Evolutionary conservation across 345 rosid genomes (phyloP), one percentile per base, ranked within the genome.

Genomic region (Ceriops tagal): DNA sequence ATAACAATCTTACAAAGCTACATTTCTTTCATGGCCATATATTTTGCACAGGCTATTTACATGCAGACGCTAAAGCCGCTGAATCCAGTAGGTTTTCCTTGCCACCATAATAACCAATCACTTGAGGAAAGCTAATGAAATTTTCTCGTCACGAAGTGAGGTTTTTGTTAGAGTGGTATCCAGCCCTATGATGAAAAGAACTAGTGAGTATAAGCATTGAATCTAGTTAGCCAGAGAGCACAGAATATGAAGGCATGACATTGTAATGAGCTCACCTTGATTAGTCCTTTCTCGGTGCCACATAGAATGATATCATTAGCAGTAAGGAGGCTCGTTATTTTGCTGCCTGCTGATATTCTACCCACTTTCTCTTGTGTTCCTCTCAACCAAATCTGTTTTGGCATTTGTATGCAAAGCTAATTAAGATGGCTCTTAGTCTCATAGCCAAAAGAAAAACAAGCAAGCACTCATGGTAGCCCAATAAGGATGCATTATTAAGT

Each of bases 261-360:
- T 18, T 35, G 31, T 11, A 49, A 55, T 28, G 52, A 49, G 65
- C 75, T 53, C 43, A 93, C 97, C 97, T 91, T 93, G 63, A 93
- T 89, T 5, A 85, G 68, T 65, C 98, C 97, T 0, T 88, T 82
- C 71, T 93, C 96, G 8, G 97, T 93, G 24, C 98, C 98, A 28
- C 98, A 91, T 6, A 91, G 39, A 30, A 93, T 83, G 3, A 76
- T 60, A 65, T 91, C 97, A 53, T 91, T 93, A 35, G 89, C 97
- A 35, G 88, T 85, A 35, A 91, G 85, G 32, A 93, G 85, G 80
- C 96, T 91, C 51, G 96, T 91, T 75, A 93, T 89, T 71, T 71
- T 91, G 84, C 98, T 88, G 60, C 95, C 97, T 63, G 95, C 90
- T 67, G 97, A 88, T 68, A 93, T 66, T 58, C 97, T 89, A 67